Base-by-base conservation (phyloP, 257 asterid species). In the Solanum arcanum region DNA sequence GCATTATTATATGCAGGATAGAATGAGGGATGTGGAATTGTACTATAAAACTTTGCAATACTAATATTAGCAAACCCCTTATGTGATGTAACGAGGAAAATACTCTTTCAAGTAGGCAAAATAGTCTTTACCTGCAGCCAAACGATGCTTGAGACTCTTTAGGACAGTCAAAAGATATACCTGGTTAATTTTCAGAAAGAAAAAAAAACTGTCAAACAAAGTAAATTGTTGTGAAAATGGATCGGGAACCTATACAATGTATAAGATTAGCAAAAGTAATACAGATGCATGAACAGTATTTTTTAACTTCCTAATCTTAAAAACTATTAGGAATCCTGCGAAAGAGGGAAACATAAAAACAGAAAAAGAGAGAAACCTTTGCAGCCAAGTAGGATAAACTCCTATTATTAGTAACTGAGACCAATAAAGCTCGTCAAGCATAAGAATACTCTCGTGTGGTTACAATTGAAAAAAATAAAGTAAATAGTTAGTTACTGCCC, bases 111-210 rank as follows among this genome's bases (percentile, higher is more conserved):
- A 73, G 27, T 18, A 20, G 27, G 80, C 84, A 81, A 49, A 81
- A 49, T 31, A 52, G 33, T 81, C 69, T 49, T 35, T 94, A 97
- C 99, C 99, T 80, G 99, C 99, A 90, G 99, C 98, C 88, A 96
- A 92, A 29, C 99, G 98, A 90, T 95, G 93, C 95, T 97, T 97
- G 93, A 97, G 97, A 91, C 98, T 94, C 92, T 93, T 97, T 88
- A 95, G 90, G 86, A 97, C 98, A 12, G 97, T 93, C 99, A 96
- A 94, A 87, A 97, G 86, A 91, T 94, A 97, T 59, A 95, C 99
- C 99, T 97, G 94, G 86, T 85, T 88, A 93, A 90, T 86, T 73
- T 75, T 86, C 42, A 81, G 85, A 49, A 7, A 31, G 83, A 89
- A 85, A 87, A 18, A 86, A 35, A 47, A 31, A 56, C 83, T 83